Evolutionary conservation across 208 protist species (phyloP), one percentile per base, ranked within the genome.

Genomic region (Strigomonas culicis): DNA sequence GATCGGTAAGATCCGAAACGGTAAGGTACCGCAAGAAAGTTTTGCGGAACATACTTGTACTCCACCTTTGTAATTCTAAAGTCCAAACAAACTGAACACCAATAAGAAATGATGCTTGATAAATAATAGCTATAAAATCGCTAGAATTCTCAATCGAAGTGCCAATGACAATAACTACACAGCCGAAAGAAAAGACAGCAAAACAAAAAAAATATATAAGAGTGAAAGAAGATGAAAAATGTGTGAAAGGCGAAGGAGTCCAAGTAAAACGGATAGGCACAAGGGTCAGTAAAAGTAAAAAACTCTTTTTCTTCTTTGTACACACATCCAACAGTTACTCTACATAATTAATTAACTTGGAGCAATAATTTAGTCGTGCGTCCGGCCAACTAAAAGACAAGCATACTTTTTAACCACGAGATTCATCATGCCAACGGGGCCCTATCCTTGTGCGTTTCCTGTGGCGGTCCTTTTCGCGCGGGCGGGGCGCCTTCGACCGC

Each of bases 1-100:
- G 79, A 32, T 84, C 79, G 1, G 67, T 59, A 2, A 78, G 55
- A 13, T 78, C 63, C 2, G 60, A 47, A 21, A 74, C 66, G 3
- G 55, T 71, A 1, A 58, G 58, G 17, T 47, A 46, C 49, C 65
- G 19, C n/a, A 75, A 6, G 8, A 53, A 53, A 53, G 10, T 53
- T 19, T 28, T 22, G 25, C 49, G 49, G 6, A 53, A 17, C 49
- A 53, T 53, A 11, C 17, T 53, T 53, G 41, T 47, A 47, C n/a
- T n/a, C n/a, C n/a, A n/a, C n/a, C n/a, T n/a, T n/a, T n/a, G n/a
- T n/a, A n/a, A n/a, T n/a, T n/a, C n/a, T n/a, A n/a, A n/a, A n/a
- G n/a, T n/a, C n/a, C n/a, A n/a, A n/a, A n/a, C n/a, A n/a, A n/a
- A n/a, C n/a, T n/a, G n/a, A n/a, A n/a, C n/a, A n/a, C n/a, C n/a